A percentile compares a stretch with the other conserved stretches of the same genome.
Conservation (phyloP, 768 basidiomycete species). For the Suillus subalutaceus region DNA sequence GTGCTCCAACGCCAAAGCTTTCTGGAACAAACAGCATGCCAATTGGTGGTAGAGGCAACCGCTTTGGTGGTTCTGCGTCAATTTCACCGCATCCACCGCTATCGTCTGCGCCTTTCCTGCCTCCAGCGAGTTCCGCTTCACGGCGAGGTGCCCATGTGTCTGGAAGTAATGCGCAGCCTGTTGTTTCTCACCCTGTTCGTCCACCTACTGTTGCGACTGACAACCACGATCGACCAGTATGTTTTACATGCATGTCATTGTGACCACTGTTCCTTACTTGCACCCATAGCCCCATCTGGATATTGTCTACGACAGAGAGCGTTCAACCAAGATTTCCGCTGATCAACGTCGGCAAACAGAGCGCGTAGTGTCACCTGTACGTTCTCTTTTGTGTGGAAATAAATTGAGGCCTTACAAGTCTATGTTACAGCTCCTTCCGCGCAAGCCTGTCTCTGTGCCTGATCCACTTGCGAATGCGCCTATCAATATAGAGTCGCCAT, state of each 20-base stretch:
- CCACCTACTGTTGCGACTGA: slow-evolving; percentile 16
- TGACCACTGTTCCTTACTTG: slow-evolving; percentile 12
- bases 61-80: slow-evolving; percentile 19
- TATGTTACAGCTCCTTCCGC: neutral
- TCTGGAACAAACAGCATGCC: slow-evolving; percentile 38
- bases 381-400: slow-evolving; percentile 2
- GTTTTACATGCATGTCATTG: neutral
- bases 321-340: slow-evolving; percentile 8
- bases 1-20: slow-evolving; percentile 26
- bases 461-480: neutral
- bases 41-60: slow-evolving; percentile 29
- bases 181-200: slow-evolving; percentile 21
- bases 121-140: neutral
- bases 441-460: neutral
- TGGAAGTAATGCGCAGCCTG: slow-evolving; percentile 26
- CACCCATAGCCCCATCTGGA: slow-evolving; percentile 22
- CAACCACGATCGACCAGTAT: slow-evolving; percentile 25
- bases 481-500: neutral
- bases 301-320: neutral
- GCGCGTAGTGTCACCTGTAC: slow-evolving; percentile 24
- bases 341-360: slow-evolving; percentile 19
- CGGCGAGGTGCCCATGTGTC: slow-evolving; percentile 9
- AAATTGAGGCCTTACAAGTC: no score
- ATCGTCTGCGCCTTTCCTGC: neutral
- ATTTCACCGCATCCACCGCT: slow-evolving; percentile 12